Conservation (phyloP, 768 basidiomycete genomes). For the Lepiota venenata region DNA sequence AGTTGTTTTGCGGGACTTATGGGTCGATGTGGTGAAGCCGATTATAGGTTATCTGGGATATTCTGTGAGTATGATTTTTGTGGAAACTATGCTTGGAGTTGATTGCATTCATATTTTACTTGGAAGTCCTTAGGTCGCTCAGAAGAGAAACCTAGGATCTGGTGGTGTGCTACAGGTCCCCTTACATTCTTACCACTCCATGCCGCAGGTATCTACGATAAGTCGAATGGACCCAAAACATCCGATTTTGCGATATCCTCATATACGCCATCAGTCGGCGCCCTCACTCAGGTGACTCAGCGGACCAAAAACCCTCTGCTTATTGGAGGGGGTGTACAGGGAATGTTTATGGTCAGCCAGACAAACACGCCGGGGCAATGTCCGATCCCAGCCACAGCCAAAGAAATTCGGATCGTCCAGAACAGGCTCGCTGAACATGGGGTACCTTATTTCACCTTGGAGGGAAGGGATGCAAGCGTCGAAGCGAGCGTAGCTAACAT, state of each 20-base stretch:
- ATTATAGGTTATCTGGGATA: constrained; percentile 2
- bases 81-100: neutral
- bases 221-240: neutral
- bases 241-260: constrained; percentile 14
- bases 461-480: neutral
- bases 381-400: neutral
- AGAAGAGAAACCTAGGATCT: constrained; percentile 13
- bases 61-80: neutral
- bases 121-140: neutral
- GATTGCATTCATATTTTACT: no score
- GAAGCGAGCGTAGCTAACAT: constrained; percentile 2
- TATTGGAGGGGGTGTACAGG: neutral
- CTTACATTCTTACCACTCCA: constrained; percentile 21
- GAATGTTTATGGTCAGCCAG: neutral
- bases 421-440: neutral
- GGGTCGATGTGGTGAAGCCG: constrained; percentile 9
- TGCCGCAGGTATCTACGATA: constrained; percentile 14
- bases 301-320: neutral
- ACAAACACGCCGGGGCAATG: neutral
- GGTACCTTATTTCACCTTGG: neutral
- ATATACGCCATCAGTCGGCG: constrained; percentile 13
- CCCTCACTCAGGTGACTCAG: neutral
- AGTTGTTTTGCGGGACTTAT: constrained; percentile 1
- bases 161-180: constrained; percentile 25
- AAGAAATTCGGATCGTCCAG: neutral